phyloP scores from a whole-genome alignment of 163 green algal species.

The Scenedesmus sp. region DNA sequence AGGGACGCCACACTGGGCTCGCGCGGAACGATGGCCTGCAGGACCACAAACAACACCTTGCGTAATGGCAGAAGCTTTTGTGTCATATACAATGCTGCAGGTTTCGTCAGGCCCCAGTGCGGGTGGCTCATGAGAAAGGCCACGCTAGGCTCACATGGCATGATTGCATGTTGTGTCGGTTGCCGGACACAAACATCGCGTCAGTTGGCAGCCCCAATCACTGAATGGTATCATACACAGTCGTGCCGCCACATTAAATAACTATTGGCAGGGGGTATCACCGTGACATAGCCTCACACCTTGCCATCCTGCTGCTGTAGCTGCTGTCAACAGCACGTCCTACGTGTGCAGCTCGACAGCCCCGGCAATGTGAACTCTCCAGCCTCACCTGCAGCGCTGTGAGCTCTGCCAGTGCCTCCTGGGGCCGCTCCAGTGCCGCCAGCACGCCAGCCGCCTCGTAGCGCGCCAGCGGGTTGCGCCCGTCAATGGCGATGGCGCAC shows the following conservation, averaged over 20 bases:
- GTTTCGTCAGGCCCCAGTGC: too few relatives aligned
- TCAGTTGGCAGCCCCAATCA: not conserved
- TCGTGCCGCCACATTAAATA: too few relatives aligned
- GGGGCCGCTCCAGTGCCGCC: conserved; percentile 65
- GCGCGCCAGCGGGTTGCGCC: conserved; percentile 91
- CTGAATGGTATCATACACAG: not conserved
- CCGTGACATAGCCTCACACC: too few relatives aligned
- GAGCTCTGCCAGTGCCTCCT: conserved; percentile 86
- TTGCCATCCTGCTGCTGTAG: not conserved
- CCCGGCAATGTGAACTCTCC: not conserved
- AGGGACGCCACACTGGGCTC: conserved; percentile 79
- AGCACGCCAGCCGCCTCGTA: conserved; percentile 91
- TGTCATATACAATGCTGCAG: not conserved
- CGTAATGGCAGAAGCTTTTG: not conserved
- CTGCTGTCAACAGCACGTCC: not conserved
- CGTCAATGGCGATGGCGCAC: conserved; percentile 84
- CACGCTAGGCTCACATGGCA: conserved; percentile 88
- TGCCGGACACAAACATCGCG: not conserved
- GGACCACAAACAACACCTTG: not conserved
- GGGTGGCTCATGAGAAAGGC: conserved; percentile 87
- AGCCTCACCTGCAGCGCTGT: conserved; percentile 60
- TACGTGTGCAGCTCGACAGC: too few relatives aligned
- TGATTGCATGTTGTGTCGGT: conserved; percentile 67
- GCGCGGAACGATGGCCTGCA: not conserved
- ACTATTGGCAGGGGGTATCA: too few relatives aligned